These are phyloP conservation scores for Paracoccidioides lutzii DNA, from an alignment of 2,329 filamentous ascomycete species.

Conservation along the genomic window DNA sequence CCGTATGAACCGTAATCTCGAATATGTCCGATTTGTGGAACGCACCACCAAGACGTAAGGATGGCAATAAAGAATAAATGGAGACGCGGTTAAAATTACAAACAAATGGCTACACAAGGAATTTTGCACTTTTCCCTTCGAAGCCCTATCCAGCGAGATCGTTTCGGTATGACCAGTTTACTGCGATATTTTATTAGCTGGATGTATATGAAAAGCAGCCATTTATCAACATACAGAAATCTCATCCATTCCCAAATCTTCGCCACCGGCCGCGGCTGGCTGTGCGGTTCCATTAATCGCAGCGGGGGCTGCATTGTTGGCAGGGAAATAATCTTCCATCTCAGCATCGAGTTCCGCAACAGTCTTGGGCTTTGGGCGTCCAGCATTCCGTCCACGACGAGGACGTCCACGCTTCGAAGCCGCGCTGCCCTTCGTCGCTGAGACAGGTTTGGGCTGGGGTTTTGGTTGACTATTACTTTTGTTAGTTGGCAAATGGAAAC, in stretches of 20 bases:
- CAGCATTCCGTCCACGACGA: constrained; percentile 47
- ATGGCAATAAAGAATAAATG: neutral
- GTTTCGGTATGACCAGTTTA: neutral
- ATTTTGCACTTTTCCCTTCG: neutral
- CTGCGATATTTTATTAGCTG: neutral
- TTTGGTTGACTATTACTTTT: constrained; percentile 47
- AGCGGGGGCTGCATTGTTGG: constrained; percentile 28
- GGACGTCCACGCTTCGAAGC: constrained; percentile 37
- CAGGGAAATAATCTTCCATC: constrained; percentile 85
- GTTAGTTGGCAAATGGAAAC: neutral
- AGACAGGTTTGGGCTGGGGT: constrained; percentile 64
- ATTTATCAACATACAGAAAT: constrained; percentile 35
- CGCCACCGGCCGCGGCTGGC: constrained; percentile 36
- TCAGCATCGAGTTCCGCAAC: constrained; percentile 91
- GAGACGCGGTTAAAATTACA: neutral
- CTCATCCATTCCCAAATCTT: constrained; percentile 45
- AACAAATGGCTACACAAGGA: neutral
- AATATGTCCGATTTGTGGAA: no score
- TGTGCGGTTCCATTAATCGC: constrained; percentile 36
- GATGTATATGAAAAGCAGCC: neutral
- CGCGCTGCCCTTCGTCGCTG: constrained; percentile 35
- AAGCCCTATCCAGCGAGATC: no score
- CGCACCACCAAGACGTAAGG: neutral
- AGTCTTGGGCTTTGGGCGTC: constrained; percentile 68
- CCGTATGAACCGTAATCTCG: no score